A percentile compares a stretch with the other conserved stretches of the same genome.
Evolutionary conservation across 495 filamentous ascomycete species (phyloP).

Genomic region (Aspergillus sclerotiicarbonarius): DNA sequence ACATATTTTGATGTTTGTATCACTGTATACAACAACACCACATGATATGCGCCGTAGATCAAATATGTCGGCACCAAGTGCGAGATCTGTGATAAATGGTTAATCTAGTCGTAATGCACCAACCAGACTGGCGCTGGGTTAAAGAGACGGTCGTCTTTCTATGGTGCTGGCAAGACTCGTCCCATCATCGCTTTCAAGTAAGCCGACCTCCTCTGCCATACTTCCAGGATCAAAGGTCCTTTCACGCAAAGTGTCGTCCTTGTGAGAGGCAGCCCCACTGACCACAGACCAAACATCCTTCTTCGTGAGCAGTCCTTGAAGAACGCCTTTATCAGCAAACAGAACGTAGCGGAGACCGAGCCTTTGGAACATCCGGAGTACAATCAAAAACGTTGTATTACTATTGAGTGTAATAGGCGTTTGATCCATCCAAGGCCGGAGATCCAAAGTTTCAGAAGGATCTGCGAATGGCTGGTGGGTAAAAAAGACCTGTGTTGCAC

Average conservation of each 20-base stretch:
- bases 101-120: no score
- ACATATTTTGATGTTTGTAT: no score
- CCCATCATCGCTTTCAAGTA: constrained; percentile 46
- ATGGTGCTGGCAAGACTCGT: constrained; percentile 38
- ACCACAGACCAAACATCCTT: constrained; percentile 97
- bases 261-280: constrained; percentile 68
- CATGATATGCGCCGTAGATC: no score
- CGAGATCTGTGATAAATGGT: no score
- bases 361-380: constrained; percentile 88
- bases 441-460: constrained; percentile 73
- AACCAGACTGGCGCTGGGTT: neutral
- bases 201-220: constrained; percentile 49
- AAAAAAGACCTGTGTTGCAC: constrained; percentile 79
- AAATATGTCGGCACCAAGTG: no score
- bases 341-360: constrained; percentile 88
- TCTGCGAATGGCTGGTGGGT: constrained; percentile 79
- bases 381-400: constrained; percentile 70
- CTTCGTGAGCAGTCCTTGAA: constrained; percentile 90
- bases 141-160: constrained; percentile 36
- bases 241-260: constrained; percentile 34
- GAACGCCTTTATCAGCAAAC: constrained; percentile 74
- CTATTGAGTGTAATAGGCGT: constrained; percentile 88
- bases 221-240: constrained; percentile 37
- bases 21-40: no score
- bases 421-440: constrained; percentile 97